Evolutionary conservation across 2,329 filamentous ascomycete species (phyloP), one percentile per base, ranked within the genome.

Genomic region (Amauroascus verrucosus): DNA sequence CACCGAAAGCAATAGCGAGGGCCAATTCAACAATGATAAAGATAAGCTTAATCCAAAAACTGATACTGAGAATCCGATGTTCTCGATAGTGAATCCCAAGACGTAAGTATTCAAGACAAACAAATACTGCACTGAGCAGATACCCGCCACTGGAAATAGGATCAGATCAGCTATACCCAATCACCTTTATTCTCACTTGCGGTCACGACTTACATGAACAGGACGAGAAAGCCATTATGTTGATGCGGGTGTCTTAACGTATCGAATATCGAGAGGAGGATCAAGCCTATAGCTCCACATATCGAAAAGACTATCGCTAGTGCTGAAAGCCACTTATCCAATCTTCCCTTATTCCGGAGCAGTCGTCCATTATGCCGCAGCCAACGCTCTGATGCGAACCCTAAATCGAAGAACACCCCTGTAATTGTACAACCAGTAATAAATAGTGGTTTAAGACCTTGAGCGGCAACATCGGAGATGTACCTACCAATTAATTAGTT

Each of bases 101-200:
- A 1, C 87, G 83, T 63, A 93, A 85, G 68, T 95, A 96, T 68
- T 96, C 89, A 73, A 81, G 83, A 74, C 90, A 96, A 59, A 91
- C 85, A 69, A 90, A 91, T 60, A 96, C 78, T 53, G 91, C 90
- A 3, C 84, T 88, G 52, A 95, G 65, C 51, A 96, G 74, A 67
- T 95, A 97, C 32, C 88, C 93, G 13, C 70, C 82, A 53, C 70
- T 72, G 22, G 40, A 26, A 16, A 24, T 45, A 40, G 16, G 5
- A 45, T 22, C 8, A 16, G 11, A 22, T 48, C 11, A 48, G 28
- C 5, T 16, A 13, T 44, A 24, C 11, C 14, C 7, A 22, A 18
- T 18, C n/a, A n/a, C 30, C 18, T 18, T 38, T 26, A 20, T 40
- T 28, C 6, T 7, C 20, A 43, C 28, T 14, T 4, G n/a, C 7